phyloP scores from a whole-genome alignment of 768 basidiomycete species.

The Suillus weaverae region DNA sequence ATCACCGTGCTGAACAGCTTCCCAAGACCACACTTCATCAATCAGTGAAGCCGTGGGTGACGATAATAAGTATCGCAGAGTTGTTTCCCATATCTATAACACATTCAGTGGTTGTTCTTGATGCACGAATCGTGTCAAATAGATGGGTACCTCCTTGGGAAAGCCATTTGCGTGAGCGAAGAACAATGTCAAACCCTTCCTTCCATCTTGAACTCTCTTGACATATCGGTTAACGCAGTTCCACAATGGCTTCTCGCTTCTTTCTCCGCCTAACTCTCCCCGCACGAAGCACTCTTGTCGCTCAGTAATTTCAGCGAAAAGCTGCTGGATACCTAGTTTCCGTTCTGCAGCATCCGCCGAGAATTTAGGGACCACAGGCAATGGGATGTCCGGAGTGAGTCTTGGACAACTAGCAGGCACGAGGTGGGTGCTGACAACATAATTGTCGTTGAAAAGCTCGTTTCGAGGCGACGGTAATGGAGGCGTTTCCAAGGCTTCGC shows the following conservation, averaged over 20 bases:
- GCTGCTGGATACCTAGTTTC: conserved; percentile 6
- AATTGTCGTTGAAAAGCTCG: conserved; percentile 19
- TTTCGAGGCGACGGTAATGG: conserved; percentile 23
- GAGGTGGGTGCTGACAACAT: conserved; percentile 30
- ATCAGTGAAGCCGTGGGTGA: conserved; percentile 42
- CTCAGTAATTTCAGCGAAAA: conserved; percentile 22
- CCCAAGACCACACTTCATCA: conserved; percentile 81
- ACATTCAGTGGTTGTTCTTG: not conserved
- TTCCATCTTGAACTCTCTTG: conserved; percentile 23
- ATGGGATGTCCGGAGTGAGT: conserved; percentile 22
- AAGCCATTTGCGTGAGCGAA: conserved; percentile 87
- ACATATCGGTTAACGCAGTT: conserved; percentile 73
- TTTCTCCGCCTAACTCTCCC: conserved; percentile 18
- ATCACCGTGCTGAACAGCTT: conserved; percentile 85
- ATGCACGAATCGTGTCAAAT: not conserved
- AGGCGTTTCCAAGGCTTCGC: conserved; percentile 12
- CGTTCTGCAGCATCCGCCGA: conserved; percentile 11
- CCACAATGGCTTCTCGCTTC: conserved; percentile 51
- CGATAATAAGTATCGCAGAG: conserved; percentile 52
- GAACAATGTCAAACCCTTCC: conserved; percentile 62
- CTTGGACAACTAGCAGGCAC: conserved; percentile 32
- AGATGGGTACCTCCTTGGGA: conserved; percentile 66
- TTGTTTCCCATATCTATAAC: conserved; percentile 77
- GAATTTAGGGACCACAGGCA: conserved; percentile 22
- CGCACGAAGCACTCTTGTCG: conserved; percentile 14